Base-by-base conservation (phyloP, 2,329 filamentous ascomycete species). In the Clonostachys byssicola region DNA sequence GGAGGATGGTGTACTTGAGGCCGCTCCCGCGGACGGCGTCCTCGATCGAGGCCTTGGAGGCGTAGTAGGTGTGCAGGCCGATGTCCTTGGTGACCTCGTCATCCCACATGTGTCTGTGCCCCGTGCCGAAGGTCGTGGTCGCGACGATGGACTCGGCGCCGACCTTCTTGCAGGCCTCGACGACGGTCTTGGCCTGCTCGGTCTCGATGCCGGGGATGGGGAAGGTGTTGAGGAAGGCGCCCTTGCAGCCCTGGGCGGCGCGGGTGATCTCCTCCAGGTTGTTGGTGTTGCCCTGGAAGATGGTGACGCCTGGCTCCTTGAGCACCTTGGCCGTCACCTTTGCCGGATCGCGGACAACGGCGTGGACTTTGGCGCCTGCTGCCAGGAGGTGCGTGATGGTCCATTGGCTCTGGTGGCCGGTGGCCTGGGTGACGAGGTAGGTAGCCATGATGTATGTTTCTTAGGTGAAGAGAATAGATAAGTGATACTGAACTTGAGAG, bases 41-140 rank as follows among this genome's bases (percentile, higher is more conserved):
- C 40, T 73, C 70, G 13, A 71, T 59, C 0, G 53, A 49, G 1
- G 60, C 54, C 54, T 73, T 73, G 43, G 65, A 70, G 30, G 51
- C 45, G 46, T 59, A 73, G 50, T 73, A 67, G 1, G 17, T 49
- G 34, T 40, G 46, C n/a, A 67, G 48, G 1, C 42, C 13, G 6
- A 40, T 12, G 12, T 53, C 43, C 14, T 54, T 45, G 0, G 51
- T 54, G 2, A 12, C 20, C 0, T 47, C 42, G 5, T 59, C 50
- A 5, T 60, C 56, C 62, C 62, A 64, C 4, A 59, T 9, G 1
- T 42, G 40, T 41, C 39, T 58, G 13, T 53, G 16, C 2, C 46
- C 50, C 0, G 56, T 53, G 36, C 13, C 38, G 36, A 61, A 48
- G 13, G 55, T 56, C 1, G 65, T 66, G 6, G 52, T 43, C 1